These are phyloP conservation scores for Penicillium cataractarum DNA, from an alignment of 495 filamentous ascomycete species.

Conservation along the genomic window DNA sequence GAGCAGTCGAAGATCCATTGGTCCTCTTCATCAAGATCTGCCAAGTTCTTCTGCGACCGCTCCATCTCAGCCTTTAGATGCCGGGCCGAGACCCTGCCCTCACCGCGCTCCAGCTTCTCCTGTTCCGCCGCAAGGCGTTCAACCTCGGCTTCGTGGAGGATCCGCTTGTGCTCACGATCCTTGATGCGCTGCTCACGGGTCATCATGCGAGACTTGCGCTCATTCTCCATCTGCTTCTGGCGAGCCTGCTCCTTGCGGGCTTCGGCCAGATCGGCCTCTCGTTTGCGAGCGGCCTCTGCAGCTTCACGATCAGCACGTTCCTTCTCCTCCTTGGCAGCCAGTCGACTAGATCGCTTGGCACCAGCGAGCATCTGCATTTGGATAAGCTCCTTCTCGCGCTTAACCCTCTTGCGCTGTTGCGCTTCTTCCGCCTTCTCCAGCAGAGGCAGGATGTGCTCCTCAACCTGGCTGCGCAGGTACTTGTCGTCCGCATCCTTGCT, in stretches of 20 bases:
- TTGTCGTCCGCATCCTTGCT: conserved; percentile 84
- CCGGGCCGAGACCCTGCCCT: conserved; percentile 74
- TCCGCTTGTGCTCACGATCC: conserved; percentile 79
- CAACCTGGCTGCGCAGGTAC: conserved; percentile 65
- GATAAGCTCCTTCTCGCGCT: conserved; percentile 77
- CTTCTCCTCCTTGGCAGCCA: conserved; percentile 78
- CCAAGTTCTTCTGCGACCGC: conserved; percentile 69
- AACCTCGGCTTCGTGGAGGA: conserved; percentile 81
- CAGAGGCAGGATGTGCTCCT: conserved; percentile 77
- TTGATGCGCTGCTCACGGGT: conserved; percentile 82
- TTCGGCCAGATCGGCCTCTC: conserved; percentile 63
- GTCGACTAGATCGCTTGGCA: conserved; percentile 88
- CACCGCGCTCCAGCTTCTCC: conserved; percentile 62
- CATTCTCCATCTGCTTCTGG: conserved; percentile 70
- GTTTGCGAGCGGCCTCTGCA: conserved; percentile 72
- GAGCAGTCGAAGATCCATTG: conserved; percentile 95
- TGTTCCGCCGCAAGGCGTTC: conserved; percentile 77
- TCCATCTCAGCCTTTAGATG: conserved; percentile 78
- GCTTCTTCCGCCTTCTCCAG: conserved; percentile 81
- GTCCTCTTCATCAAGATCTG: conserved; percentile 74
- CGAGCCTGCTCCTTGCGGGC: conserved; percentile 68
- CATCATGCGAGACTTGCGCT: conserved; percentile 78
- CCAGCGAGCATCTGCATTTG: conserved; percentile 84
- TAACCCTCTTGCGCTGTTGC: conserved; percentile 62
- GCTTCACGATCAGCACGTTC: conserved; percentile 73